Evolutionary conservation across 345 rosid species (phyloP).

Genomic region (Citrus hindsii): DNA sequence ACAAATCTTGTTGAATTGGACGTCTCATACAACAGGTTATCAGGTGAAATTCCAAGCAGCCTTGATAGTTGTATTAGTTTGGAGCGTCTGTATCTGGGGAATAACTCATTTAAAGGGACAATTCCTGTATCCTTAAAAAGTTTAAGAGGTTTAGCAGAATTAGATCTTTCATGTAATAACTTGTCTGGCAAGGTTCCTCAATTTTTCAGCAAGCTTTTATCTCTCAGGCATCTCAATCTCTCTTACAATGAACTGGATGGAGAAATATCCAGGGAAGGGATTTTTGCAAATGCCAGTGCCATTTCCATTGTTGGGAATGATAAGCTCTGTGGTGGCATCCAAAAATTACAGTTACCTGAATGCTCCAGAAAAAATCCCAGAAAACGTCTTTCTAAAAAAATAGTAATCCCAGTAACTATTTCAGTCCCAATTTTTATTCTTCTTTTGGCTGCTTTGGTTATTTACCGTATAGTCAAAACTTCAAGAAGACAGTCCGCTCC

Average conservation of each 20-base stretch:
- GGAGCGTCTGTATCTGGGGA: constrained; percentile 10
- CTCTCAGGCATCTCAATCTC: constrained; percentile 10
- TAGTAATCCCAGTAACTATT: neutral
- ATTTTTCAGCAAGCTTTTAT: neutral
- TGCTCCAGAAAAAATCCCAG: constrained; percentile 3
- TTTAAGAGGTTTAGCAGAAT: constrained; percentile 10
- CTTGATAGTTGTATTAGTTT: neutral
- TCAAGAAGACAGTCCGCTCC: neutral
- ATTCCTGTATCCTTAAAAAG: constrained; percentile 11
- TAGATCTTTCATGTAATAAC: constrained; percentile 20
- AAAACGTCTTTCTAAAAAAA: neutral
- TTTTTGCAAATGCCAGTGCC: constrained; percentile 16
- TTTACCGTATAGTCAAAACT: neutral
- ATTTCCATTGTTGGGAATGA: constrained; percentile 17
- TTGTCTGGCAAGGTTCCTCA: constrained; percentile 17
- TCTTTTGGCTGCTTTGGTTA: neutral
- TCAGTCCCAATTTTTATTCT: neutral
- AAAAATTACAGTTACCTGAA: constrained; percentile 1
- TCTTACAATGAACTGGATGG: constrained; percentile 20
- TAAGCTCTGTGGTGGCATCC: constrained; percentile 21
- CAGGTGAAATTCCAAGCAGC: constrained; percentile 6
- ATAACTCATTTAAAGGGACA: constrained; percentile 14
- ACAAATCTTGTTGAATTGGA: neutral
- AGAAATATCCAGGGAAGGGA: constrained; percentile 11
- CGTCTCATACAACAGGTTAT: neutral